Percentiles rank a stretch among this genome's conserved stretches.
These are phyloP conservation scores for Exserohilum rostratum DNA, from an alignment of 2,329 filamentous ascomycete genomes.

Conservation along the genomic window DNA sequence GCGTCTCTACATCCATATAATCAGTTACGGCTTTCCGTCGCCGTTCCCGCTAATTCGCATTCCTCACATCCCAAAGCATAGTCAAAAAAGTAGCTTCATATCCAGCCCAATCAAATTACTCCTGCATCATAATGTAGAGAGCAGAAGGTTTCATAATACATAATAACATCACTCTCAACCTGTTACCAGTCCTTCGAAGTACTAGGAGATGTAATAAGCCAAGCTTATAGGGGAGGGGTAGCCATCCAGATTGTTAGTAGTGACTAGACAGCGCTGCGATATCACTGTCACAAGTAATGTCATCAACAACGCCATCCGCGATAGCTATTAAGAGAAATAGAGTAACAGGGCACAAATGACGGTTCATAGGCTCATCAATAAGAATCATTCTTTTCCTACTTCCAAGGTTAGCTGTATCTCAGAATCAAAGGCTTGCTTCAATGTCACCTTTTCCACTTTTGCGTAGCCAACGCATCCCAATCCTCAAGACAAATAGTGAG, in stretches of 20 bases:
- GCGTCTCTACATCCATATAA: background rate
- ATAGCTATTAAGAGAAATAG: slow-evolving; percentile 1
- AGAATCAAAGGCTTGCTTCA: background rate
- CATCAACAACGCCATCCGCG: background rate
- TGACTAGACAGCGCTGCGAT: background rate
- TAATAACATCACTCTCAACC: background rate
- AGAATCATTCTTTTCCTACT: background rate
- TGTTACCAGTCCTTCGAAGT: slow-evolving; percentile 5
- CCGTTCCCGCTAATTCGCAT: background rate
- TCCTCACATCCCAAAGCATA: background rate
- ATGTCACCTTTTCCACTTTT: background rate
- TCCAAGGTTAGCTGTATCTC: background rate
- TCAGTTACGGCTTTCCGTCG: background rate
- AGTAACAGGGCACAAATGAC: slow-evolving; percentile 1
- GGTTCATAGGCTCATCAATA: background rate
- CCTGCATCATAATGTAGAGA: slow-evolving; percentile 3
- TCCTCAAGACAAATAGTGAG: background rate
- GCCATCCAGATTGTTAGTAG: background rate
- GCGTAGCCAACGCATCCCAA: background rate
- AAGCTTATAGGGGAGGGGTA: slow-evolving; percentile 1
- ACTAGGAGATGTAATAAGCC: background rate
- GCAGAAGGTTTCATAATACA: slow-evolving; percentile 1
- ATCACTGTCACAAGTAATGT: background rate
- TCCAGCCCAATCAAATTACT: background rate
- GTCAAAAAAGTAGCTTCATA: background rate